Conservation (phyloP, 2,329 filamentous ascomycete species). For the Diaporthe ilicicola region DNA sequence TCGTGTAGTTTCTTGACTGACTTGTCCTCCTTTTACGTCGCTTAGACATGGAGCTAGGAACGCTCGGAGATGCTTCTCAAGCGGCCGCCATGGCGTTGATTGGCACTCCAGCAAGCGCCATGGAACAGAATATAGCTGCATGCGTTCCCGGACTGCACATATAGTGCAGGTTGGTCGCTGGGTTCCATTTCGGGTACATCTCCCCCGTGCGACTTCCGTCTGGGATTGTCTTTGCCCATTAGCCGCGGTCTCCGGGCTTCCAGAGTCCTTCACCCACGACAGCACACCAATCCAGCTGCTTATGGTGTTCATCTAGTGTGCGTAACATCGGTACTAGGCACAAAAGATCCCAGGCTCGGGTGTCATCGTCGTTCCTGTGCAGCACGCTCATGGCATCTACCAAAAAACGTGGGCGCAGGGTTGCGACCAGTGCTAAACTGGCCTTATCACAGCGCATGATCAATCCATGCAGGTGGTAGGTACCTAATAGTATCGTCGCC, state of each 20-base stretch:
- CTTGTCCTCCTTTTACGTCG: neutral
- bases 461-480: neutral
- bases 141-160: neutral
- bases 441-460: neutral
- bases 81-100: neutral
- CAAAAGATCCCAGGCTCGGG: neutral
- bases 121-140: neutral
- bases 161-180: neutral
- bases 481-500: neutral
- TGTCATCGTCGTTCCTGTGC: neutral
- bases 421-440: neutral
- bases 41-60: neutral
- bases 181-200: neutral
- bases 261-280: neutral
- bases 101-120: neutral
- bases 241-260: neutral
- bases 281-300: neutral
- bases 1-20: neutral
- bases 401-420: constrained; percentile 17
- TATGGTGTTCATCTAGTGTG: neutral
- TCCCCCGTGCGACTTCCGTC: neutral
- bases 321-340: neutral
- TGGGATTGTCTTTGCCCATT: neutral
- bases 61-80: neutral
- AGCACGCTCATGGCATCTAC: neutral